Evolutionary conservation across 2,329 filamentous ascomycete genomes (phyloP), one percentile per base, ranked within the genome.

Genomic region (Beauveria brongniartii): DNA sequence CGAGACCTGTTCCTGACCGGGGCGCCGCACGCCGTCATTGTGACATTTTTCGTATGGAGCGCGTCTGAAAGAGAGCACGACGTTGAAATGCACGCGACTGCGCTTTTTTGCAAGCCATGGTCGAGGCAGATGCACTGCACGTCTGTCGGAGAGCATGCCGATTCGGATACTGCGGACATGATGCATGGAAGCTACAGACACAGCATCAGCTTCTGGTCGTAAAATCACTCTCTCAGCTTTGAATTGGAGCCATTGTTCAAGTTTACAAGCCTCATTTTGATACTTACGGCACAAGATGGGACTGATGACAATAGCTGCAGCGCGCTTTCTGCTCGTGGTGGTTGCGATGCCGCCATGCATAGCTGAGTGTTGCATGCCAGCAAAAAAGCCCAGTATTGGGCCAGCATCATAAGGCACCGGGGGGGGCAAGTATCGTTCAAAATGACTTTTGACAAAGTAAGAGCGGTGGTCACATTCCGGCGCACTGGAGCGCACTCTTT

Each of bases 1-100:
- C 67, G 63, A 63, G 63, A 72, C 56, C 69, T 73, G 64, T 74
- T 66, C 9, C 70, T 65, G 5, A 70, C 30, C 8, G 65, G 68
- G 3, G 66, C 69, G 24, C 64, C 63, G 62, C 72, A 76, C 14
- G 63, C 64, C 3, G 67, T 71, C 30, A 64, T 54, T 34, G 69
- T 67, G 2, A 65, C 24, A 47, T 66, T 64, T 50, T 66, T 65
- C 46, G 61, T 63, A 6, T 41, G 30, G 22, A 57, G 34, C 5
- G 48, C 6, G 22, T 59, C 57, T 5, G 40, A 18, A 9, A 22
- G 46, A 4, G 63, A 12, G n/a, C 55, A 53, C 24, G 22, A 61
- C 51, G 40, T 61, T 61, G 16, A 3, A 3, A 55, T 40, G 7
- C 59, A 61, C 4, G 24, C 40, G 10, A 46, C 26, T 14, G 40